Evolutionary conservation across 202 grass and related monocot species (phyloP).

Genomic region (Tripidium arundinaceum): DNA sequence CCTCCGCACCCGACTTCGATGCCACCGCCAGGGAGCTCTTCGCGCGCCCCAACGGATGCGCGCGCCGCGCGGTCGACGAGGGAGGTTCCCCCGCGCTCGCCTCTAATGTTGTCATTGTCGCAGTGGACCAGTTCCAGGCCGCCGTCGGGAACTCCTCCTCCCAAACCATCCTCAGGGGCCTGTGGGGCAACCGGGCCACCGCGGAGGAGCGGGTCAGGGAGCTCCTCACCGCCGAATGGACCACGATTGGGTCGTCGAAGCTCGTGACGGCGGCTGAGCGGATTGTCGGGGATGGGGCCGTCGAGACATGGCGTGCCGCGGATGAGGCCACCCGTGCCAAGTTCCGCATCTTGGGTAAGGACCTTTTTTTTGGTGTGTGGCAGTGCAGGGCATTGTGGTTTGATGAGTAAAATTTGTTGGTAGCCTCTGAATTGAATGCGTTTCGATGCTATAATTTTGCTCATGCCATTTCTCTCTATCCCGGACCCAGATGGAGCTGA

Average conservation of each 20-base stretch:
- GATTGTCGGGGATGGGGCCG: conserved; percentile 29
- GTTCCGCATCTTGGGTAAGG: conserved; percentile 33
- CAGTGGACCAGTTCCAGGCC: conserved; percentile 33
- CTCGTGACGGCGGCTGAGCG: conserved; percentile 28
- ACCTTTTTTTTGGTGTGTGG: not conserved
- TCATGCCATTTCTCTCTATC: too few species aligned
- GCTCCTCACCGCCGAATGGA: conserved; percentile 33
- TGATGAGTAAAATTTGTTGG: too few species aligned
- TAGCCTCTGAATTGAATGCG: too few species aligned
- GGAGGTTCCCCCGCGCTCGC: not conserved
- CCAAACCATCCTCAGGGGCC: conserved; percentile 16
- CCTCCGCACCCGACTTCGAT: too few species aligned
- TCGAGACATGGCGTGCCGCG: conserved; percentile 16
- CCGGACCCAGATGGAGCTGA: too few species aligned
- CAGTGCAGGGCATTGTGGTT: too few species aligned
- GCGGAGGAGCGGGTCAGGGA: conserved; percentile 35
- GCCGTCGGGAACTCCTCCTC: conserved; percentile 33
- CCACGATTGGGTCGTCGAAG: conserved; percentile 21
- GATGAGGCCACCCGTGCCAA: conserved; percentile 17
- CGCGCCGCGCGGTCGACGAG: conserved; percentile 11
- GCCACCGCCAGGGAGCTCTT: conserved; percentile 37
- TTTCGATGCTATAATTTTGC: too few species aligned
- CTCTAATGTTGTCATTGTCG: conserved; percentile 1
- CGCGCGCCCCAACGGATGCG: conserved; percentile 14
- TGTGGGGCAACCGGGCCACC: conserved; percentile 10